Base-by-base conservation (phyloP, 306 rosid genomes). In the Glycyrrhiza uralensis region DNA sequence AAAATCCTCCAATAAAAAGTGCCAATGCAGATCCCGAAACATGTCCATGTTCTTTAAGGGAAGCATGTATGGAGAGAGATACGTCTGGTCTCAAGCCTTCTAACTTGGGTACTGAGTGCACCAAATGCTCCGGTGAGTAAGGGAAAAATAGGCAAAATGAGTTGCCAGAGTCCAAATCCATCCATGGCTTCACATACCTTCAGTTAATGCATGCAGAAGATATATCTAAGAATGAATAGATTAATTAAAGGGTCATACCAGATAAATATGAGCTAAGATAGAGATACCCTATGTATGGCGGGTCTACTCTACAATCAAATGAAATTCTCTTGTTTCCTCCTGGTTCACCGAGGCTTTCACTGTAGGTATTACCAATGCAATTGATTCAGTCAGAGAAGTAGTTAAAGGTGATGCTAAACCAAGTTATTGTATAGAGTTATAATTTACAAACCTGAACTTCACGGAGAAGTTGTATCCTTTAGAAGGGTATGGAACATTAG, bases 71-170 rank as follows among this genome's bases (percentile, higher is more conserved):
- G 62, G 87, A 80, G 68, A 93, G 81, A 51, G 92, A 76, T 75
- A 93, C 13, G 70, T 87, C 88, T 11, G 92, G 86, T 72, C 85
- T 89, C 85, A 77, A 86, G 84, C 85, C 92, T 80, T 80, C 87
- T 35, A 84, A 79, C 88, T 82, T 87, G 52, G 95, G 88, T n/a
- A 79, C 76, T 24, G 83, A 86, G 64, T 66, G 89, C 73, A 83
- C 91, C 88, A 93, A 76, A 81, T 91, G 91, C 96, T 84, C 98
- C 1, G 98, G 96, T 15, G 93, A 57, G 89, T 90, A 87, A 15
- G 98, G 97, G 83, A 87, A 91, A 76, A 90, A 93, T 76, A 91
- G 88, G 84, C 98, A 93, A 79, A 81, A 91, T 59, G 89, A 78
- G 63, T 80, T 80, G 76, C 91, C 89, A 18, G 84, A 71, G 71